Evolutionary conservation across 2,329 filamentous ascomycete species (phyloP), one percentile per base, ranked within the genome.

Genomic region (Esteya vermicola): DNA sequence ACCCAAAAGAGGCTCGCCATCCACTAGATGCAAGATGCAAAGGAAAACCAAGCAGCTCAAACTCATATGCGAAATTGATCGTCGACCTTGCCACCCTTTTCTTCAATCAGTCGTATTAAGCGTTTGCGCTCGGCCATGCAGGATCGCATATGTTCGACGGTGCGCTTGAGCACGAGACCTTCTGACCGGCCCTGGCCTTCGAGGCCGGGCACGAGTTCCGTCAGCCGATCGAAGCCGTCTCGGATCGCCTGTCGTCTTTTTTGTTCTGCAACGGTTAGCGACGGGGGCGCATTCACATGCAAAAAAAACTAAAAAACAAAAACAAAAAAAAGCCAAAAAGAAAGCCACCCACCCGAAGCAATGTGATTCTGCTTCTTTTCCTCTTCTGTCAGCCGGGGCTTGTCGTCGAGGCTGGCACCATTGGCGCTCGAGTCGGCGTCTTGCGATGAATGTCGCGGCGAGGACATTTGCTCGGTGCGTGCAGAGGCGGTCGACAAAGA

Each of bases 111-210:
- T 21, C 66, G 60, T 39, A 82, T 63, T 42, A 84, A 57, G n/a
- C n/a, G n/a, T n/a, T 20, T 63, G 58, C 40, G 71, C 65, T 16
- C 79, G 66, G 53, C 74, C 69, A 36, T 66, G 61, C 9, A 84
- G 57, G 53, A 78, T 65, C 65, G 65, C 52, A 83, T 78, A 46
- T 68, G 80, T 13, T 79, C 75, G 23, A 81, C 72, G 0, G 79
- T 81, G 47, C 71, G 71, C 46, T 78, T 75, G 19, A 94, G 66
- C n/a, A 94, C 85, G 16, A 85, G 67, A 22, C 83, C 84, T 57
- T 94, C 86, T 47, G 84, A 91, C 34, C 85, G 76, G 1, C 82
- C 86, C 52, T 88, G 81, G 1, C 86, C 86, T 51, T 84, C 73
- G 39, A 93, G 68, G 1, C 83, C 85, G 0, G 86, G 86, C 1